These are phyloP conservation scores for Termitomyces bulborhizus DNA, from an alignment of 768 basidiomycete species.

Conservation along the genomic window DNA sequence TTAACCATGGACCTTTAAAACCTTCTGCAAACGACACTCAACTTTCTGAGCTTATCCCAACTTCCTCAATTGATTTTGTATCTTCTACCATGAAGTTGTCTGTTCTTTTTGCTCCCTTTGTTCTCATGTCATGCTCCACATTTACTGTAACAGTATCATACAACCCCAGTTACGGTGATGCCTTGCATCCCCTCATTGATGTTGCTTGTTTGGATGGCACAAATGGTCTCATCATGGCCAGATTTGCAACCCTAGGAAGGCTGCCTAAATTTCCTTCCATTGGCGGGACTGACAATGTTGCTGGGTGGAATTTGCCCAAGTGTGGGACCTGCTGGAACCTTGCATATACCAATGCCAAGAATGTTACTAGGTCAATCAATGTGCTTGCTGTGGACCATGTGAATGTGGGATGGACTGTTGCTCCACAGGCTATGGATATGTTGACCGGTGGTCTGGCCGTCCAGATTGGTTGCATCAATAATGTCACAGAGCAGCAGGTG, in stretches of 20 bases:
- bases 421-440: conserved; percentile 26
- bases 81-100: conserved; percentile 11
- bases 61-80: background rate
- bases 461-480: conserved; percentile 18
- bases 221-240: conserved; percentile 32
- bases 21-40: background rate
- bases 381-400: conserved; percentile 40
- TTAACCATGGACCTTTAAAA: background rate
- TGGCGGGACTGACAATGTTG: conserved; percentile 40
- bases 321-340: conserved; percentile 55
- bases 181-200: conserved; percentile 21
- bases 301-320: conserved; percentile 35
- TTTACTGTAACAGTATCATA: conserved; percentile 20
- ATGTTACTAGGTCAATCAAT: conserved; percentile 26
- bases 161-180: conserved; percentile 37
- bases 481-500: conserved; percentile 14
- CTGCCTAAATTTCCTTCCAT: conserved; percentile 50
- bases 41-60: background rate
- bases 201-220: conserved; percentile 45
- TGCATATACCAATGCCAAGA: conserved; percentile 27
- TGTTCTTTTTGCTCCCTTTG: conserved; percentile 4
- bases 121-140: conserved; percentile 7
- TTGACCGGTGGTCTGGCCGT: conserved; percentile 25
- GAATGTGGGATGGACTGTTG: conserved; percentile 16
- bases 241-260: conserved; percentile 35